Evolutionary conservation across 306 rosid species (phyloP).

Genomic region (Pyrus bretschneideri): DNA sequence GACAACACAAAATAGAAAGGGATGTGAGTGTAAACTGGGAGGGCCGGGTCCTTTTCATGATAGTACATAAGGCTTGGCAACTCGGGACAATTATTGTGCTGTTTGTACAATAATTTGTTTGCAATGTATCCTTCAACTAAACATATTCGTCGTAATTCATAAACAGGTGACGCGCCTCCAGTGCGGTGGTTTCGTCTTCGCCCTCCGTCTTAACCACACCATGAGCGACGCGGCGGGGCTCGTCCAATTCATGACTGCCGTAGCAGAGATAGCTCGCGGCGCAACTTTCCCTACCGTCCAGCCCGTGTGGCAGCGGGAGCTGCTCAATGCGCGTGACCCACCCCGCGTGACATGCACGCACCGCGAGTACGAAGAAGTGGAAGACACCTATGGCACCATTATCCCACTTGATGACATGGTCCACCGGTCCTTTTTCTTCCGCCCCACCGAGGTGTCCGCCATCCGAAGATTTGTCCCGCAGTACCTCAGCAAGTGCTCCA

Average conservation of each 20-base stretch:
- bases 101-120: too few species aligned
- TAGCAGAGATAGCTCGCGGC: conserved; percentile 42
- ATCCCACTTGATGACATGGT: conserved; percentile 41
- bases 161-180: conserved; percentile 28
- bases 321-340: conserved; percentile 33
- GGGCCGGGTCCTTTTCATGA: too few species aligned
- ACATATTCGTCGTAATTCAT: too few species aligned
- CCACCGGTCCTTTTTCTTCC: conserved; percentile 45
- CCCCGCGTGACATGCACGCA: conserved; percentile 31
- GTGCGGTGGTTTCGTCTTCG: conserved; percentile 50
- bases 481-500: conserved; percentile 20
- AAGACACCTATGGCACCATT: conserved; percentile 34
- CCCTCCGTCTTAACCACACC: conserved; percentile 44
- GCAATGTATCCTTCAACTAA: too few species aligned
- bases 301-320: conserved; percentile 41
- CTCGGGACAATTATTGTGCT: too few species aligned
- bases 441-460: conserved; percentile 29
- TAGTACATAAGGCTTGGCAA: too few species aligned
- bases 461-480: conserved; percentile 35
- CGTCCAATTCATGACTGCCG: conserved; percentile 38
- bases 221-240: conserved; percentile 40
- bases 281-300: conserved; percentile 19
- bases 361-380: conserved; percentile 37
- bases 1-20: too few species aligned
- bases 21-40: too few species aligned